Base-by-base conservation (phyloP, 176 grass and related monocot species). In the Phragmites australis region DNA sequence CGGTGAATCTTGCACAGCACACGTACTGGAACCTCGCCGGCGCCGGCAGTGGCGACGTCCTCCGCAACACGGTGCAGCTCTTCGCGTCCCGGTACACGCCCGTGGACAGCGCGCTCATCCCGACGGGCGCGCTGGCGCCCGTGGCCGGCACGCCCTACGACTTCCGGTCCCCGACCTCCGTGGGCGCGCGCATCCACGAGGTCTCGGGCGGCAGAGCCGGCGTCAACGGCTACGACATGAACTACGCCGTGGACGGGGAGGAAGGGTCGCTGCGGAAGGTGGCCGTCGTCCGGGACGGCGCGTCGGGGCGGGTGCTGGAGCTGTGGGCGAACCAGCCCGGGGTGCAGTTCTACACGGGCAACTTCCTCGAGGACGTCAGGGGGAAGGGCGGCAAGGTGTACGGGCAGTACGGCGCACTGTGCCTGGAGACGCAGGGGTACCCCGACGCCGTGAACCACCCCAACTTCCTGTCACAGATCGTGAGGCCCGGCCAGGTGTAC, bases 321-420 rank as follows among this genome's bases (percentile, higher is more conserved):
- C 70, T 99, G 70, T 95, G 90, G 90, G 83, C 92, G n/a, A 85
- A 95, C 84, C 96, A 98, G 78, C 92, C 90, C 13, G 96, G 96
- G 0, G 86, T 95, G 76, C 96, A 99, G 84, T 89, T 99, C 81
- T 99, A 99, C 90, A 93, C 96, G 5, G 86, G 77, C n/a, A 91
- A 94, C 79, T 86, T 81, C 60, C 60, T 99, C 25, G 52, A 52
- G 4, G 48, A 72, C 32, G 34, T 71, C 3, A 63, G 31, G 34
- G 96, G 96, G 7, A 99, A 95, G 78, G 86, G 71, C 2, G 92
- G 90, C 2, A 60, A 55, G 32, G 48, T 86, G 39, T 94, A 98
- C 78, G 31, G 12, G 71, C 26, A 78, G 72, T 77, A 94, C 67
- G 88, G 45, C 15, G 95, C 75, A 3, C 70, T 98, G 75, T 94